These are phyloP conservation scores for Aureobasidium lini DNA, from an alignment of 2,329 filamentous ascomycete genomes.

Conservation along the genomic window DNA sequence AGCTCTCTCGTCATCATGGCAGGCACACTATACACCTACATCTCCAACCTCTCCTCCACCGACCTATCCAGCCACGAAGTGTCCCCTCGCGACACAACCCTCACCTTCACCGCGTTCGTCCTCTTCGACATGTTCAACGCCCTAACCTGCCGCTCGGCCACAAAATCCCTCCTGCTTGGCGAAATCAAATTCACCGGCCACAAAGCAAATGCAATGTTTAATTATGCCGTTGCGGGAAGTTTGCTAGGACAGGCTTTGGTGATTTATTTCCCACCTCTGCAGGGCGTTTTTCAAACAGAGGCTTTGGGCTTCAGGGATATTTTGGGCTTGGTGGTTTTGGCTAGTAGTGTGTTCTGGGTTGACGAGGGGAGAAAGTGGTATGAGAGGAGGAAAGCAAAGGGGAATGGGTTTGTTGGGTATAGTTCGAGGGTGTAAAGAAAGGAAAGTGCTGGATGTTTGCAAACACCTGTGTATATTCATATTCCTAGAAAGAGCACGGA, in stretches of 20 bases:
- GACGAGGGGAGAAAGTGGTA: conserved; percentile 84
- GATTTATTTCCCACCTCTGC: conserved; percentile 89
- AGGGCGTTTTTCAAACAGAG: conserved; percentile 94
- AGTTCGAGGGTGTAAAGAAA: conserved; percentile 9
- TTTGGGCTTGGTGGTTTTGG: conserved; percentile 61
- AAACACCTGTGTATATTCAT: background rate
- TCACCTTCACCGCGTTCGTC: conserved; percentile 99
- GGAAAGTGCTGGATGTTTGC: background rate
- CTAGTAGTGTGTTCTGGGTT: conserved; percentile 89
- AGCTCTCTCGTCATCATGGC: conserved; percentile 85
- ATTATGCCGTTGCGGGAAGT: conserved; percentile 84
- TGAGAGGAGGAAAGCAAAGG: conserved; percentile 36
- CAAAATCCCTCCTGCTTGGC: conserved; percentile 79
- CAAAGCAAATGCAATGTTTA: conserved; percentile 87
- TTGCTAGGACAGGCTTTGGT: conserved; percentile 81
- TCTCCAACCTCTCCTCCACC: conserved; percentile 80
- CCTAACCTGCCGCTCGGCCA: conserved; percentile 82
- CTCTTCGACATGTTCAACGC: conserved; percentile 99
- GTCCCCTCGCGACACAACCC: conserved; percentile 90
- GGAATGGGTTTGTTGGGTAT: conserved; percentile 6
- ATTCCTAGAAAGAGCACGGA: background rate
- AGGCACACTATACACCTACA: conserved; percentile 86
- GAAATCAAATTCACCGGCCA: conserved; percentile 59
- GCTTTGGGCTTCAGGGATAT: conserved; percentile 69
- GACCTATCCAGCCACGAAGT: conserved; percentile 52